Evolutionary conservation across 2,329 filamentous ascomycete genomes (phyloP).

Genomic region (Colletotrichum neosansevieriae): DNA sequence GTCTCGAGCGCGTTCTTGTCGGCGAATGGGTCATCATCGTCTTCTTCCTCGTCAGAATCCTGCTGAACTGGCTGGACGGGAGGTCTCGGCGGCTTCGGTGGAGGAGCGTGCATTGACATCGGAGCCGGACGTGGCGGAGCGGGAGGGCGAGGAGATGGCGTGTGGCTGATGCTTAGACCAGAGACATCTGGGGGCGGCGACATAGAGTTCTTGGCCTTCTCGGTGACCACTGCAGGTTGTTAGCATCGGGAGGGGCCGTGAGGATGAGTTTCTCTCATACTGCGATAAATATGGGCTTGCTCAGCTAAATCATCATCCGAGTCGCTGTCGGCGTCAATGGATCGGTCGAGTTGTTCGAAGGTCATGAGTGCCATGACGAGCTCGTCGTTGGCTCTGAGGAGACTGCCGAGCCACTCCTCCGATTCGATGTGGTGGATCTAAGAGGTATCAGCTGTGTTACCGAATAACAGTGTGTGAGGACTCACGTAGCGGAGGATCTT

Average conservation of each 20-base stretch:
- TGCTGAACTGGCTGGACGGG: conserved; percentile 47
- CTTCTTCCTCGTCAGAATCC: conserved; percentile 67
- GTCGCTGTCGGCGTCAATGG: conserved; percentile 81
- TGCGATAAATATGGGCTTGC: conserved; percentile 73
- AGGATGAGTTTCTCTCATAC: conserved; percentile 51
- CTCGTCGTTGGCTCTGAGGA: conserved; percentile 95
- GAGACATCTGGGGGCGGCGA: conserved; percentile 59
- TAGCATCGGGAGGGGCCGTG: conserved; percentile 36
- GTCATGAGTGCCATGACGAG: conserved; percentile 94
- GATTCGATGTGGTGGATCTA: conserved; percentile 90
- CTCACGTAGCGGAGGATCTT: conserved; percentile 86
- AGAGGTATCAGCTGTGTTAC: conserved; percentile 41
- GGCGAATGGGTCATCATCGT: conserved; percentile 88
- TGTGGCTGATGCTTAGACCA: conserved; percentile 55
- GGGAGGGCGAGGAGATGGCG: conserved; percentile 53
- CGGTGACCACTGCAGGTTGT: conserved; percentile 60
- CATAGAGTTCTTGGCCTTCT: conserved; percentile 62
- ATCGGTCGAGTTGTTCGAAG: conserved; percentile 92
- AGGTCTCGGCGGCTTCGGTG: conserved; percentile 50
- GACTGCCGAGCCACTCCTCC: conserved; percentile 90
- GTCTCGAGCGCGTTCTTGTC: conserved; percentile 77
- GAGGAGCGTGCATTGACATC: conserved; percentile 61
- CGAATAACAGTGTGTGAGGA: conserved; percentile 28
- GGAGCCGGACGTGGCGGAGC: conserved; percentile 62
- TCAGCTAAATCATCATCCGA: conserved; percentile 77